These are phyloP conservation scores for Fusarium mangiferae DNA, from an alignment of 2,329 filamentous ascomycete species.

Conservation along the genomic window DNA sequence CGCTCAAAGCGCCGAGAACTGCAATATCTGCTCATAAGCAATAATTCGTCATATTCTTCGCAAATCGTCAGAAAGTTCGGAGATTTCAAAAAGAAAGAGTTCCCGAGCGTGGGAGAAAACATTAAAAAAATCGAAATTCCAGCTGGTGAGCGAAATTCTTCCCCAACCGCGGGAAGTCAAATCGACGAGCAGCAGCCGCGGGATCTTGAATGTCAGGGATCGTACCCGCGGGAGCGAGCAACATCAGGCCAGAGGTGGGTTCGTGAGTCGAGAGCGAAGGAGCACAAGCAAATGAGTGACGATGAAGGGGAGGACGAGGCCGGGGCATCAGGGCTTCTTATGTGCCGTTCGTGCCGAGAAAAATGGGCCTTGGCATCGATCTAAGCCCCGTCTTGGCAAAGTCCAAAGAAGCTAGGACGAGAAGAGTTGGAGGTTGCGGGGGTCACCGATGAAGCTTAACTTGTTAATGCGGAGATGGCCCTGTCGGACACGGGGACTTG, in stretches of 20 bases:
- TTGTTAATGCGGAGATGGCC: neutral
- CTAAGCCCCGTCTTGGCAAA: slow-evolving; percentile 2
- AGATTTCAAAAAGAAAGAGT: neutral
- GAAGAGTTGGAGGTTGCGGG: neutral
- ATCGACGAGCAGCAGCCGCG: neutral
- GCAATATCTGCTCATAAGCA: accelerated
- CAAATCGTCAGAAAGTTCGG: neutral
- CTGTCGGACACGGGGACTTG: neutral
- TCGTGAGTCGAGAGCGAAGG: neutral
- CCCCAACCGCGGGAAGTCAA: neutral
- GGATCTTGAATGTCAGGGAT: neutral
- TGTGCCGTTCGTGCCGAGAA: slow-evolving; percentile 27
- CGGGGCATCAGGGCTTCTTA: slow-evolving; percentile 8
- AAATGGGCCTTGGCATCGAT: neutral
- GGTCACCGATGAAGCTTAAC: neutral
- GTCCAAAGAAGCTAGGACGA: neutral
- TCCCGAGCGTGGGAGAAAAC: neutral
- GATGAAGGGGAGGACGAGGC: neutral
- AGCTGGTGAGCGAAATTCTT: neutral
- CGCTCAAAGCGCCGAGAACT: accelerated
- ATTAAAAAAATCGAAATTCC: neutral
- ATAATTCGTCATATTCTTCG: neutral
- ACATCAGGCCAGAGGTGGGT: neutral
- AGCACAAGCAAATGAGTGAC: neutral
- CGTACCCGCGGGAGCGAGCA: neutral